Conservation (phyloP, 164 flowering plant genomes). For the Nymphaea thermarum region DNA sequence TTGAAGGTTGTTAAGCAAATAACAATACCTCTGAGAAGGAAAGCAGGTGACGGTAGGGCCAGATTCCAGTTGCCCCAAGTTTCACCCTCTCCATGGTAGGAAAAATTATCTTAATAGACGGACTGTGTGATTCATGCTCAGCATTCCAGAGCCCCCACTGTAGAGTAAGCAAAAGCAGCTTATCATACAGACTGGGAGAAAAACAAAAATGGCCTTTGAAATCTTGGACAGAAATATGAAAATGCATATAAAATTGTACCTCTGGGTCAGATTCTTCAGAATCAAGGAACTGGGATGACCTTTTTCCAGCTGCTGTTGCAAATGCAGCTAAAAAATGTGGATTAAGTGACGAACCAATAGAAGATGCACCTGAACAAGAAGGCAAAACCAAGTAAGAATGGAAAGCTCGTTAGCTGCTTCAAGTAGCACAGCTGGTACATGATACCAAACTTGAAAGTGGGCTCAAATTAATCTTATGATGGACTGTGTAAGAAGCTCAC, state of each 20-base stretch:
- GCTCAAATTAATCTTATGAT: too few species aligned
- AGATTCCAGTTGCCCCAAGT: conserved; percentile 44
- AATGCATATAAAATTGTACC: conserved; percentile 23
- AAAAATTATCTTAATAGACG: conserved; percentile 62
- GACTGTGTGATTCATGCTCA: conserved; percentile 51
- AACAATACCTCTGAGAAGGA: conserved; percentile 73
- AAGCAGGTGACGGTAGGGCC: conserved; percentile 55
- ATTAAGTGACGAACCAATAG: conserved; percentile 67
- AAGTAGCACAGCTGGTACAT: too few species aligned
- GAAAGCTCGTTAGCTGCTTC: neutral
- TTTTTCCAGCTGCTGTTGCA: conserved; percentile 81
- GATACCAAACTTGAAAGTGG: too few species aligned
- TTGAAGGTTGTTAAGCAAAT: neutral
- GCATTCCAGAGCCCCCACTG: conserved; percentile 95
- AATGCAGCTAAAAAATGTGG: conserved; percentile 77
- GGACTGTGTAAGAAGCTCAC: too few species aligned
- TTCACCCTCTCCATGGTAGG: conserved; percentile 80
- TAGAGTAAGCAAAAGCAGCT: conserved; percentile 2
- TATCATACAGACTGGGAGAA: neutral
- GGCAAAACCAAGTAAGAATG: neutral
- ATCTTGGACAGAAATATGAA: neutral
- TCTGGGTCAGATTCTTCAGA: conserved; percentile 95
- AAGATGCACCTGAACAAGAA: conserved; percentile 49
- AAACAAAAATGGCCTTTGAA: neutral
- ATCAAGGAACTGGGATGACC: conserved; percentile 32